phyloP scores from a whole-genome alignment of 2,329 filamentous ascomycete species.

The Fusarium oligoseptatum region DNA sequence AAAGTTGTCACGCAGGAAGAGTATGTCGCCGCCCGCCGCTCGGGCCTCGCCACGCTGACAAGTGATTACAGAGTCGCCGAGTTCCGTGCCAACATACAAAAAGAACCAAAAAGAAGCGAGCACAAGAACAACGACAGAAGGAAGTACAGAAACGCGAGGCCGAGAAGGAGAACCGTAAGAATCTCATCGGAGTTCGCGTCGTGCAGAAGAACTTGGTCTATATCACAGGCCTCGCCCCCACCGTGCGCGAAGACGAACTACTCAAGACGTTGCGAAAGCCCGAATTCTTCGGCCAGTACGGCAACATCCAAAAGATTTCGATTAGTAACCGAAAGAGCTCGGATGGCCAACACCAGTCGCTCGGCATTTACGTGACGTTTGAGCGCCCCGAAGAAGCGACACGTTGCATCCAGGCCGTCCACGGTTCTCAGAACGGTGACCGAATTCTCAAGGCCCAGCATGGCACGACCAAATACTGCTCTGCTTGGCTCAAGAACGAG shows the following conservation, averaged over 20 bases:
- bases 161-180: slow-evolving; percentile 95
- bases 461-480: slow-evolving; percentile 98
- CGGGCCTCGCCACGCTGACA: slow-evolving; percentile 34
- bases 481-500: slow-evolving; percentile 94
- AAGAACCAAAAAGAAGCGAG: slow-evolving; percentile 94
- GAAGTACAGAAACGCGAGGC: slow-evolving; percentile 97
- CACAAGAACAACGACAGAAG: slow-evolving; percentile 85
- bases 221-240: slow-evolving; percentile 93
- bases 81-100: slow-evolving; percentile 80
- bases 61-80: slow-evolving; percentile 71
- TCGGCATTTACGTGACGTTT: slow-evolving; percentile 99
- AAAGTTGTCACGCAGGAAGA: slow-evolving; percentile 96
- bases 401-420: slow-evolving; percentile 90
- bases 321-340: slow-evolving; percentile 93
- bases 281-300: slow-evolving; percentile 98
- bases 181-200: slow-evolving; percentile 93
- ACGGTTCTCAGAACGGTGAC: slow-evolving; percentile 92
- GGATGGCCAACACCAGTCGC: slow-evolving; percentile 82
- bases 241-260: slow-evolving; percentile 90
- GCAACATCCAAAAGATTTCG: slow-evolving; percentile 98
- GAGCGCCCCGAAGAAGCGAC: slow-evolving; percentile 91
- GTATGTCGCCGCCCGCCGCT: slow-evolving; percentile 65
- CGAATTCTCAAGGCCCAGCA: slow-evolving; percentile 81
- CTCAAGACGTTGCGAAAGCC: slow-evolving; percentile 89
- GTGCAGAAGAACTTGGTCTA: slow-evolving; percentile 99